Conservation (phyloP, 768 basidiomycete genomes). For the Rhodosporidiobolus sp. region DNA sequence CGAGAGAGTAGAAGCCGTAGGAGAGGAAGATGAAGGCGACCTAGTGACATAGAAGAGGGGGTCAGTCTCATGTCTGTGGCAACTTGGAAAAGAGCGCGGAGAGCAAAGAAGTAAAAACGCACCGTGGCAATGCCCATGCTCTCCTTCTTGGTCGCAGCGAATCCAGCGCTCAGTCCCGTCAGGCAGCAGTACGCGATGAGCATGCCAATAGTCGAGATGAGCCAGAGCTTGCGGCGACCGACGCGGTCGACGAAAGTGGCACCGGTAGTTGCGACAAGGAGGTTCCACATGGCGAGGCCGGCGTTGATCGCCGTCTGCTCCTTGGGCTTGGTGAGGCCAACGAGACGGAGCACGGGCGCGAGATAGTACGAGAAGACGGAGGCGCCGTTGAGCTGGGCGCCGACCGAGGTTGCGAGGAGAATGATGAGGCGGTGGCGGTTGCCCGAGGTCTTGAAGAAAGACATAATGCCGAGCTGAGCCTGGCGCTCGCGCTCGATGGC, state of each 20-base stretch:
- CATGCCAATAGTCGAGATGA: conserved; percentile 44
- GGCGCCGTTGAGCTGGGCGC: no score
- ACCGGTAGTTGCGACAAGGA: conserved; percentile 8
- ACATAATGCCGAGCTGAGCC: conserved; percentile 23
- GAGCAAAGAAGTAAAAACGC: no score
- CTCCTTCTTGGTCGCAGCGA: conserved; percentile 34
- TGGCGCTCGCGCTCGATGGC: conserved; percentile 45
- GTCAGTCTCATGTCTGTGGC: no score
- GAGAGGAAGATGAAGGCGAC: conserved; percentile 47
- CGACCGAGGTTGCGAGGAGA: no score
- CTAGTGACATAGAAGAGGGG: no score
- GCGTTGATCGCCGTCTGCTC: conserved; percentile 40
- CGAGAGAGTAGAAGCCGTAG: no score
- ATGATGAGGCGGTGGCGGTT: conserved; percentile 41
- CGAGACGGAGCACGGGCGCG: conserved; percentile 39
- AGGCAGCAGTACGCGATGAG: conserved; percentile 37
- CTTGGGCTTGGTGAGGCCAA: conserved; percentile 44
- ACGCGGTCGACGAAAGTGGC: conserved; percentile 45
- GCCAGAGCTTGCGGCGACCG: conserved; percentile 46
- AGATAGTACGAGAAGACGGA: conserved; percentile 44
- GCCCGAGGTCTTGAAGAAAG: conserved; percentile 21
- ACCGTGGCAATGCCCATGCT: conserved; percentile 42
- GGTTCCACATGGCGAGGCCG: conserved; percentile 37
- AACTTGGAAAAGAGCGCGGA: no score
- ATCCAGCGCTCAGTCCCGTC: conserved; percentile 41